phyloP scores from a whole-genome alignment of 2,329 filamentous ascomycete species.

The Fusarium robinianum region DNA sequence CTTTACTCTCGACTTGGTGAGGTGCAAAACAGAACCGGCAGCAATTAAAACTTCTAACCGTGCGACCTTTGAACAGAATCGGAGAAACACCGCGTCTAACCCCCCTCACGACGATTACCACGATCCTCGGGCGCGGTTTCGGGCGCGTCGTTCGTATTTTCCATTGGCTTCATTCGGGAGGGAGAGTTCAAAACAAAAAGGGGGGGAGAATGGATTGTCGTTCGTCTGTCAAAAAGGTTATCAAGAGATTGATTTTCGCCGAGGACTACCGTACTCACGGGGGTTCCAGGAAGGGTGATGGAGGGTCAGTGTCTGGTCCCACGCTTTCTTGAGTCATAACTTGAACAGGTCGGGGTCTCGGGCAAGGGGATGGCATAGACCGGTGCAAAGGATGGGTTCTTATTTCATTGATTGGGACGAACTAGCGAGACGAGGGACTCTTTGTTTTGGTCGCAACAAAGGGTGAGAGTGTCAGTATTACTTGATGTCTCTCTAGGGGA shows the following conservation, averaged over 20 bases:
- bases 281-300: too few relatives aligned
- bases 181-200: constrained; percentile 29
- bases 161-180: constrained; percentile 13
- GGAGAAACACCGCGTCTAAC: constrained; percentile 51
- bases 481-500: constrained; percentile 26
- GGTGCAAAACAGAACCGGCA: constrained; percentile 41
- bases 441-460: constrained; percentile 30
- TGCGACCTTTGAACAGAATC: constrained; percentile 43
- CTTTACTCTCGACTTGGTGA: constrained; percentile 94
- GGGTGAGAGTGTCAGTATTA: constrained; percentile 24
- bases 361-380: constrained; percentile 35
- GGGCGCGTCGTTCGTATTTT: constrained; percentile 8
- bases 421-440: constrained; percentile 31
- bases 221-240: too few relatives aligned
- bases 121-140: constrained; percentile 15
- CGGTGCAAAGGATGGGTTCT: constrained; percentile 39
- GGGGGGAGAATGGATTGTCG: too few relatives aligned
- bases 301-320: constrained; percentile 1
- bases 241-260: too few relatives aligned
- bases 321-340: constrained; percentile 4
- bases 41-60: constrained; percentile 37
- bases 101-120: constrained; percentile 19
- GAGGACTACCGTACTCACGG: too few relatives aligned
- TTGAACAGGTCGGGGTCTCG: constrained; percentile 20
- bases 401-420: constrained; percentile 36